phyloP scores from a whole-genome alignment of 1,284 basidiomycete genomes.

The Rhodofomes roseus region DNA sequence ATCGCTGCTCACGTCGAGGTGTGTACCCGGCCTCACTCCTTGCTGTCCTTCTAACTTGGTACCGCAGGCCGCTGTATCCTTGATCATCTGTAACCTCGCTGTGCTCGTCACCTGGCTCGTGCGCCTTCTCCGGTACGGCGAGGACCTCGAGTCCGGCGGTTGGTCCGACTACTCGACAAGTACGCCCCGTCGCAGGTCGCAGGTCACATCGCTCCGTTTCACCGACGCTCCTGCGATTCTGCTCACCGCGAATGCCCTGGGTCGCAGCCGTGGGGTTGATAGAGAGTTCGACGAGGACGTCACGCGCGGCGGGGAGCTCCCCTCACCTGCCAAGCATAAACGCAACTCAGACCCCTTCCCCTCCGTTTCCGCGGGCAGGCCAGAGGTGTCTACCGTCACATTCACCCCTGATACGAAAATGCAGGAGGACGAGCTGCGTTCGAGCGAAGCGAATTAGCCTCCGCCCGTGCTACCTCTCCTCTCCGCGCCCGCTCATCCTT shows the following conservation, averaged over 20 bases:
- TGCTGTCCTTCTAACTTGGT: neutral
- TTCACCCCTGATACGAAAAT: neutral
- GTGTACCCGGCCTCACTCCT: neutral
- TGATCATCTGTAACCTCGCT: conserved; percentile 24
- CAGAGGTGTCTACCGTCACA: neutral
- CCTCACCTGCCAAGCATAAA: neutral
- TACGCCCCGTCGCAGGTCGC: neutral
- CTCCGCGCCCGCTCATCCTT: no score
- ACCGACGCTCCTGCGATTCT: neutral
- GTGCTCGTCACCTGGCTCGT: conserved; percentile 22
- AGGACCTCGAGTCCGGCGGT: conserved; percentile 12
- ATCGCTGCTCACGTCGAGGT: conserved; percentile 22
- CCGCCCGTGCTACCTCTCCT: neutral
- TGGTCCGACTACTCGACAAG: neutral
- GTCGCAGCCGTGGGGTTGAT: neutral
- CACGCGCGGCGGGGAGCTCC: neutral
- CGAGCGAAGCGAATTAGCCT: neutral
- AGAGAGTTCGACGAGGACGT: neutral
- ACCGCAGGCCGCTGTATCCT: conserved; percentile 18
- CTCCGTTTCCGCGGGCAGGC: neutral
- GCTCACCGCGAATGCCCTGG: neutral
- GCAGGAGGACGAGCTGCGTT: neutral
- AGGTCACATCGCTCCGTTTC: conserved; percentile 17
- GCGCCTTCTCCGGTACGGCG: conserved; percentile 12
- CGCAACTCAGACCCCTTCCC: neutral